Conservation (phyloP, 1,284 basidiomycete genomes). For the Fomitiporia mediterranea region DNA sequence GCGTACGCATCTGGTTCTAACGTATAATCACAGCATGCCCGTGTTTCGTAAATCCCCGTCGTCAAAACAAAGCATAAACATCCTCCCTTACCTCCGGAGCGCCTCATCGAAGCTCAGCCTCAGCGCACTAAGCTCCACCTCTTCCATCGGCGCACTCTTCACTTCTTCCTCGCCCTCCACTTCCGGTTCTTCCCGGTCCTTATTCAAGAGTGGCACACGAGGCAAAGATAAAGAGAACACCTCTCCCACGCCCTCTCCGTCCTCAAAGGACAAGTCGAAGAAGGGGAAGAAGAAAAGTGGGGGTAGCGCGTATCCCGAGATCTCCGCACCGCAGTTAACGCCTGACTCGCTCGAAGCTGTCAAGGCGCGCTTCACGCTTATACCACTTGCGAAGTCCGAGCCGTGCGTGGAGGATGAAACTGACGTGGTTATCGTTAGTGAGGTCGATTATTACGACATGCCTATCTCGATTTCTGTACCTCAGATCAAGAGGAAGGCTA, state of each 20-base stretch:
- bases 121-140: slow-evolving; percentile 14
- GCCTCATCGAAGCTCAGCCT: slow-evolving; percentile 17
- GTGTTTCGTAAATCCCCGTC: slow-evolving; percentile 11
- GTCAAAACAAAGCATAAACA: neutral
- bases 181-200: slow-evolving; percentile 1
- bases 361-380: slow-evolving; percentile 13
- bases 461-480: too few species aligned
- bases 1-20: neutral
- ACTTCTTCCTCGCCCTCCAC: neutral
- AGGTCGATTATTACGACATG: slow-evolving; percentile 7
- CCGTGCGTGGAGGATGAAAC: slow-evolving; percentile 1
- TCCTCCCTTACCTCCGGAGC: slow-evolving; percentile 13
- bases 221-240: slow-evolving; percentile 6
- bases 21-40: slow-evolving; percentile 7
- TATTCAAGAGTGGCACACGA: slow-evolving; percentile 11
- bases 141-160: slow-evolving; percentile 16
- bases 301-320: slow-evolving; percentile 6
- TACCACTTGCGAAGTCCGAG: slow-evolving; percentile 10
- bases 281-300: neutral
- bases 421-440: slow-evolving; percentile 3
- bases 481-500: neutral
- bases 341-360: slow-evolving; percentile 14
- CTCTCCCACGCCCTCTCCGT: neutral
- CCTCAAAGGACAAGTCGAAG: neutral
- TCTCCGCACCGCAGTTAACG: slow-evolving; percentile 14